A percentile compares a stretch with the other conserved stretches of the same genome.
Evolutionary conservation across 768 basidiomycete genomes (phyloP).

Genomic region (Pleurotus giganteus): DNA sequence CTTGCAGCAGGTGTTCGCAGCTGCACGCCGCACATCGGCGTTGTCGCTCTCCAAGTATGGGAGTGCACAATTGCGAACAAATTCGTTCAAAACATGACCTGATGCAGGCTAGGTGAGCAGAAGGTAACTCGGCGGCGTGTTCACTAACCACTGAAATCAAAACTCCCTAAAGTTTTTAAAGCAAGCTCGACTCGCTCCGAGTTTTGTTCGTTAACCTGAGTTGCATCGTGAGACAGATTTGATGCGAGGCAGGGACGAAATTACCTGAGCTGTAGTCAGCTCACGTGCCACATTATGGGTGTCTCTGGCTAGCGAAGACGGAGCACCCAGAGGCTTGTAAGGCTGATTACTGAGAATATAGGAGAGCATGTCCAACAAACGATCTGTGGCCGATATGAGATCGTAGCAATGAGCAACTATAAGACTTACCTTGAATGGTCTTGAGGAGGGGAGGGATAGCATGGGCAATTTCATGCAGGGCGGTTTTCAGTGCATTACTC

Average conservation of each 20-base stretch:
- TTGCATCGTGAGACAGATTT: conserved; percentile 23
- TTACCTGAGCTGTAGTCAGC: conserved; percentile 47
- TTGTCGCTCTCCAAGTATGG: conserved; percentile 95
- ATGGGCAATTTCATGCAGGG: conserved; percentile 79
- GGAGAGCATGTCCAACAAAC: conserved; percentile 84
- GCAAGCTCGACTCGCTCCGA: conserved; percentile 79
- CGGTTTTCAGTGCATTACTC: conserved; percentile 83
- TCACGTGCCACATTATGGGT: conserved; percentile 55
- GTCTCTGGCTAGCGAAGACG: conserved; percentile 53
- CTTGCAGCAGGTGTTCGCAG: conserved; percentile 88
- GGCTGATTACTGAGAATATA: conserved; percentile 76
- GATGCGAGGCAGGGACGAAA: not conserved
- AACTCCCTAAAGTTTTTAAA: conserved; percentile 80
- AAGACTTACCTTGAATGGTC: conserved; percentile 78
- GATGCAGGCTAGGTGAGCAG: conserved; percentile 5
- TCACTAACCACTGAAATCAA: conserved; percentile 85
- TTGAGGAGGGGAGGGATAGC: conserved; percentile 88
- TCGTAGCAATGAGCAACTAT: not conserved
- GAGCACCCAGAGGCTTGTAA: conserved; percentile 88
- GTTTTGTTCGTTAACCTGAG: conserved; percentile 53
- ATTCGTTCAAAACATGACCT: conserved; percentile 95
- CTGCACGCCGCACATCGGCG: conserved; percentile 81
- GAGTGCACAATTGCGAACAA: conserved; percentile 86
- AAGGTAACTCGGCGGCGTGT: not conserved
- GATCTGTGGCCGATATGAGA: conserved; percentile 49